Evolutionary conservation across 2,329 filamentous ascomycete species (phyloP), one percentile per base, ranked within the genome.

Genomic region (Elsinoe australis): DNA sequence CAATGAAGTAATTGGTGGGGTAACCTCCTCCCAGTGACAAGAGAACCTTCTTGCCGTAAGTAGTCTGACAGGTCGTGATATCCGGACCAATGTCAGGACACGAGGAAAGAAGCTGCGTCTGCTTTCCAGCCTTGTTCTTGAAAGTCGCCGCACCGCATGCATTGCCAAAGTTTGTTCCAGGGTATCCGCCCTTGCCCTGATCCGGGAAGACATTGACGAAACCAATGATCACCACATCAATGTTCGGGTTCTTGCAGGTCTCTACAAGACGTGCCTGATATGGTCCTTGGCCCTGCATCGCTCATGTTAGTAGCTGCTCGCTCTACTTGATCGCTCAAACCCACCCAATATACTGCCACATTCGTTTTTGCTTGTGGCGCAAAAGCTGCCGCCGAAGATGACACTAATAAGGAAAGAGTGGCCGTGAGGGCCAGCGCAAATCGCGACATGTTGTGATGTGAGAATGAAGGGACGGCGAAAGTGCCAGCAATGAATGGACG

Each of bases 11-110:
- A 50, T 67, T 59, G 8, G 70, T 78, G 62, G 85, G 85, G 1
- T 80, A 82, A 2, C 78, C 78, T 24, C 85, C 83, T 14, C 83
- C 84, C 35, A 88, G 71, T 2, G 83, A 87, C 7, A 88, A 71
- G 35, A 86, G 61, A 54, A 88, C 80, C 1, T 82, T 85, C 66
- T 87, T 88, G 53, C 75, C 75, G 52, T 78, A 67, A 4, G 61
- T 65, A 10, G 64, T 55, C 61, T 88, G 83, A 64, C 84, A 89
- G 7, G 71, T 64, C 14, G 60, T 61, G 54, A 77, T 76, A 47
- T 75, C 71, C 33, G 63, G 58, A 28, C 75, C 82, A 34, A 87
- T 73, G 52, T 83, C 64, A 0, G 81, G 75, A 55, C 83, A 87
- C 52, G 72, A 69, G 0, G 55, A 62, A 18, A 71, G 64, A 24